Evolutionary conservation across 371 early-diverging fungal genomes (phyloP).

Genomic region (Catenaria anguillulae): DNA sequence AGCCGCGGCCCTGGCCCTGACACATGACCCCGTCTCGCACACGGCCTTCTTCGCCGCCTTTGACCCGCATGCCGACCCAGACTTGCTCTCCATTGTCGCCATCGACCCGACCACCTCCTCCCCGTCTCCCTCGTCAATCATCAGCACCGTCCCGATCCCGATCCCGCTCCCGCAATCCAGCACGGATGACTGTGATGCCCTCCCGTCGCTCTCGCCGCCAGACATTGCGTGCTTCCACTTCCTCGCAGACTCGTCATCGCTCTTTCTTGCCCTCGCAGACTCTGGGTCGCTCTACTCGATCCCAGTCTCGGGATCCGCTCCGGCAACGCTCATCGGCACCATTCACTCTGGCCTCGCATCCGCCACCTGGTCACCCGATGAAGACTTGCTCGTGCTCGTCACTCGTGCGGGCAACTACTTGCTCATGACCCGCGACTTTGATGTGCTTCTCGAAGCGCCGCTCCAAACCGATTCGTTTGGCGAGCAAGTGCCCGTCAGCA

Average conservation of each 20-base stretch:
- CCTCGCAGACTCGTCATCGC: neutral
- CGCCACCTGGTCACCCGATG: conserved; percentile 84
- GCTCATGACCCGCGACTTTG: conserved; percentile 85
- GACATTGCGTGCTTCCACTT: neutral
- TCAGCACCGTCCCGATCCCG: no score
- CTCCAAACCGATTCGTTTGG: conserved; percentile 49
- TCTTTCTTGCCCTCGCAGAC: neutral
- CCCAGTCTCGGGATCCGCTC: neutral
- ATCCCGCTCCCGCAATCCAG: no score
- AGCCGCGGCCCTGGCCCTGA: neutral
- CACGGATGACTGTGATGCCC: no score
- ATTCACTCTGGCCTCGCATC: conserved; percentile 65
- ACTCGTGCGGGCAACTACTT: conserved; percentile 62
- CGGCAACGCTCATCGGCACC: conserved; percentile 31
- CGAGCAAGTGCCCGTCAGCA: conserved; percentile 53
- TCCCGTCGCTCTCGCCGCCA: neutral
- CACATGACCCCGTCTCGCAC: neutral
- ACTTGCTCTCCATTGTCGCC: no score
- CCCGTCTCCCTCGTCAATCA: no score
- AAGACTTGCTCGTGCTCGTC: conserved; percentile 65
- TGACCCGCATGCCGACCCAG: neutral
- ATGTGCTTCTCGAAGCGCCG: conserved; percentile 64
- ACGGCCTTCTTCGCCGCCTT: neutral
- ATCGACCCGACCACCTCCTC: no score
- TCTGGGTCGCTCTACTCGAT: neutral